Conservation (phyloP, 2,329 filamentous ascomycete genomes). For the Dryadomyces quercus-mongolicae region DNA sequence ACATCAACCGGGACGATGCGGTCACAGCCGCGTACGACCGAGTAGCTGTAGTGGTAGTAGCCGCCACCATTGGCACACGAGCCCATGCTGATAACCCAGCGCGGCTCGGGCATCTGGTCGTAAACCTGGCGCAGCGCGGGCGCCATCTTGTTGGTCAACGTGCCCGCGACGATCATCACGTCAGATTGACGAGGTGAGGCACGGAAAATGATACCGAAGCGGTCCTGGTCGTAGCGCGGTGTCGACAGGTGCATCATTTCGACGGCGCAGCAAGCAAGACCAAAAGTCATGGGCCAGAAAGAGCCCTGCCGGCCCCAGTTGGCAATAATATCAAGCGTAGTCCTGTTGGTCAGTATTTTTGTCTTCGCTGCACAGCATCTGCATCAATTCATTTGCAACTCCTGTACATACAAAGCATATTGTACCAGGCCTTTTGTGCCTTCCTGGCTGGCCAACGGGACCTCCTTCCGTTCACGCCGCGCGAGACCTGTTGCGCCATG, state of each 20-base stretch:
- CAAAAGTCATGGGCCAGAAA: conserved; percentile 82
- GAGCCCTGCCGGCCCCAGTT: conserved; percentile 81
- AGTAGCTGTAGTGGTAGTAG: conserved; percentile 65
- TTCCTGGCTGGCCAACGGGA: conserved; percentile 67
- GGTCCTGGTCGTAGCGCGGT: conserved; percentile 80
- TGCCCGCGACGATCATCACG: conserved; percentile 89
- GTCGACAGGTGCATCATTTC: conserved; percentile 91
- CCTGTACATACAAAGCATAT: conserved; percentile 65
- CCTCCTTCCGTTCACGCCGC: conserved; percentile 51
- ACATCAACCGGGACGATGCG: conserved; percentile 56
- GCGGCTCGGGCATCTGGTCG: conserved; percentile 88
- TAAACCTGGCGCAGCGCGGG: conserved; percentile 83
- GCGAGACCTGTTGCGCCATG: conserved; percentile 35
- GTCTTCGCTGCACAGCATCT: not conserved
- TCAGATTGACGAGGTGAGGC: conserved; percentile 80
- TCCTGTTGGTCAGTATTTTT: conserved; percentile 31
- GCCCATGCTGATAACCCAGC: conserved; percentile 68
- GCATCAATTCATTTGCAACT: no score
- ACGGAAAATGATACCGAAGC: conserved; percentile 81
- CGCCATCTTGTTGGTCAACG: conserved; percentile 93
- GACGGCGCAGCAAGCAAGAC: conserved; percentile 76
- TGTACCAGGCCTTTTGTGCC: conserved; percentile 68
- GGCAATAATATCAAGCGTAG: conserved; percentile 64
- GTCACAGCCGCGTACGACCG: conserved; percentile 52
- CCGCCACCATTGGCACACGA: conserved; percentile 61